Conservation (phyloP, 2,329 filamentous ascomycete species). For the Epichloe brachyelytri region DNA sequence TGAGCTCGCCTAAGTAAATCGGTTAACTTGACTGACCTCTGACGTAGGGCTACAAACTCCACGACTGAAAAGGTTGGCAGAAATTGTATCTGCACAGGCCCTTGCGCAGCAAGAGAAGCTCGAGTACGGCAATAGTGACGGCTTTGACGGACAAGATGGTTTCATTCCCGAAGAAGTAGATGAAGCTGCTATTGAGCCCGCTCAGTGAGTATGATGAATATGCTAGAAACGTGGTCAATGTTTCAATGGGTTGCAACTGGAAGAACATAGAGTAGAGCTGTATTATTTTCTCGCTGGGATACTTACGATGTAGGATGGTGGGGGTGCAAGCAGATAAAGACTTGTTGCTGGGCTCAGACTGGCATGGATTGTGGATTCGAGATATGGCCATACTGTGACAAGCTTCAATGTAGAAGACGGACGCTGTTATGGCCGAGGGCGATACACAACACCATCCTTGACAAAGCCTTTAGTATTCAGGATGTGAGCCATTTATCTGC, state of each 20-base stretch:
- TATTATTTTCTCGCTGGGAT: constrained; percentile 1
- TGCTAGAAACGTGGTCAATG: constrained; percentile 1
- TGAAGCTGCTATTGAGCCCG: constrained; percentile 23
- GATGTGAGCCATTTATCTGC: not conserved
- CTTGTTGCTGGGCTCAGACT: not conserved
- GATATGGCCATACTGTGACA: not conserved
- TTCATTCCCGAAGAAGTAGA: constrained; percentile 39
- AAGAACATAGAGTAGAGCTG: constrained; percentile 4
- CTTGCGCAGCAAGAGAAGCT: constrained; percentile 89
- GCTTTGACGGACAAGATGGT: constrained; percentile 33
- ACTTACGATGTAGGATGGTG: not conserved
- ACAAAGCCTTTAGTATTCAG: not conserved
- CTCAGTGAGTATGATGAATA: constrained; percentile 2
- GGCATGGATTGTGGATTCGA: not conserved
- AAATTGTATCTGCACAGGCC: constrained; percentile 93
- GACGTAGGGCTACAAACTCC: constrained; percentile 85
- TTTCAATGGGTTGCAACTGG: constrained; percentile 1
- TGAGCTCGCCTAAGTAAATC: not conserved
- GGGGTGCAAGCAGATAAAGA: not conserved
- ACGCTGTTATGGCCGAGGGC: not conserved
- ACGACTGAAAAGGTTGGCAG: constrained; percentile 85
- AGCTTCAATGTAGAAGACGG: not conserved
- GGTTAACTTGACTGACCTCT: constrained; percentile 14
- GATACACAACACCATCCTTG: not conserved
- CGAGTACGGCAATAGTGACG: constrained; percentile 37